Conservation (phyloP, 495 filamentous ascomycete species). For the Hyaloscypha hepaticicola region DNA sequence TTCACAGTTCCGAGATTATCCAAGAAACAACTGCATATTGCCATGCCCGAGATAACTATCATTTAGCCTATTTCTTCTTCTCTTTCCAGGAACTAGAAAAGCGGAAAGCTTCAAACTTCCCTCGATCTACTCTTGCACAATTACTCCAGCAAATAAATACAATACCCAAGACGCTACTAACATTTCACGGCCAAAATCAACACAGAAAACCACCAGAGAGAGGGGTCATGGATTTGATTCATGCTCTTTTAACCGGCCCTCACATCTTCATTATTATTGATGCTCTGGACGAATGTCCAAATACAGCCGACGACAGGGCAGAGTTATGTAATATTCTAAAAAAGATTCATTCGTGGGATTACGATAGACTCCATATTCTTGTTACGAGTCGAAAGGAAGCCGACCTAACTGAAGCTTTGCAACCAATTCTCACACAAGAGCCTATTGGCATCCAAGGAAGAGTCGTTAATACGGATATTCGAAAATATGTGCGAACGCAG, state of each 20-base stretch:
- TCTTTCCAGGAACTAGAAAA: slow-evolving; percentile 32
- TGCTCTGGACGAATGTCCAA: not conserved
- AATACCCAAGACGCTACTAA: not conserved
- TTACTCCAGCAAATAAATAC: too few relatives aligned
- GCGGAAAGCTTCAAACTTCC: not conserved
- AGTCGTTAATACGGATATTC: not conserved
- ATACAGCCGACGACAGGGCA: not conserved
- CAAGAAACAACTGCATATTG: slow-evolving; percentile 19
- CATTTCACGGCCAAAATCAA: not conserved
- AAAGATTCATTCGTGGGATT: not conserved
- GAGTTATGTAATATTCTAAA: not conserved
- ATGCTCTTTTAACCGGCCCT: not conserved
- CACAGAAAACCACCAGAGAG: not conserved
- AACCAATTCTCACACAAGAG: not conserved
- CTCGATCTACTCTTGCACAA: not conserved
- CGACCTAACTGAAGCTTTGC: not conserved
- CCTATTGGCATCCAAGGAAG: not conserved
- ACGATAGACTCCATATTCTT: not conserved
- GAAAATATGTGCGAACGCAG: not conserved
- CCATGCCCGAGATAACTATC: slow-evolving; percentile 29
- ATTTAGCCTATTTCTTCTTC: slow-evolving; percentile 36
- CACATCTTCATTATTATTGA: not conserved
- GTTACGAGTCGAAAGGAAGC: not conserved
- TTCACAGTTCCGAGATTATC: not conserved
- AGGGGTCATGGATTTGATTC: not conserved